Evolutionary conservation across 1,139 yeast genomes (phyloP), one percentile per base, ranked within the genome.

Genomic region (Entelexis paramagnoliae): DNA sequence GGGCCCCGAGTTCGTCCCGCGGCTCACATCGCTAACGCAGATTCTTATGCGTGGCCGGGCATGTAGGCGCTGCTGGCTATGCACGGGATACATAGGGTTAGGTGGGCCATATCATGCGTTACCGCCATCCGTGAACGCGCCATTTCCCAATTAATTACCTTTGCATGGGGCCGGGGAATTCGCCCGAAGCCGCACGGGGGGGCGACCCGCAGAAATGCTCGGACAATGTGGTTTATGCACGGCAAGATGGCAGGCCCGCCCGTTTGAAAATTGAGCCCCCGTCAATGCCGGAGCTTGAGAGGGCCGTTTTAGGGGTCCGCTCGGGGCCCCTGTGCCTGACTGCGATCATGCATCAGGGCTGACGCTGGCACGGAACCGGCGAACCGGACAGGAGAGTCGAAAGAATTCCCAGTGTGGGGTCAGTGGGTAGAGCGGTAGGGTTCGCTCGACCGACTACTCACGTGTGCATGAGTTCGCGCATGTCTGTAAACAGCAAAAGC

Each of bases 391-490:
- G 34, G 34, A n/a, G 17, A n/a, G 17, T 9, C 13, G 24, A 14
- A 7, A 17, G 36, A n/a, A 3, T 24, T 5, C 9, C 24, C 7
- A 35, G n/a, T 20, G 39, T 36, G 41, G 41, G 41, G 41, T 20
- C 22, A 34, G 22, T 34, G 36, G 36, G 36, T 36, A 20, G 41
- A 36, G 41, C 41, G 28, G 41, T 22, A 36, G 41, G 41, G 41
- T 20, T 36, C 2, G 8, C 28, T 36, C 41, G 28, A 20, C 28
- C 28, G 41, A 28, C 28, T 14, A 14, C 16, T 22, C 26, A 36
- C 41, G 28, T 36, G 28, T 20, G 39, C 14, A 22, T 6, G 19
- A n/a, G 28, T 34, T 8, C 13, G 2, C 36, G 28, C 28, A 20
- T 36, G 41, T 22, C 16, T 6, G 22, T 36, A 36, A 36, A 36